Percentiles rank a stretch among this genome's conserved stretches.
These are phyloP conservation scores for Chloromonas sp. DNA, from an alignment of 163 green algal genomes.

Conservation along the genomic window DNA sequence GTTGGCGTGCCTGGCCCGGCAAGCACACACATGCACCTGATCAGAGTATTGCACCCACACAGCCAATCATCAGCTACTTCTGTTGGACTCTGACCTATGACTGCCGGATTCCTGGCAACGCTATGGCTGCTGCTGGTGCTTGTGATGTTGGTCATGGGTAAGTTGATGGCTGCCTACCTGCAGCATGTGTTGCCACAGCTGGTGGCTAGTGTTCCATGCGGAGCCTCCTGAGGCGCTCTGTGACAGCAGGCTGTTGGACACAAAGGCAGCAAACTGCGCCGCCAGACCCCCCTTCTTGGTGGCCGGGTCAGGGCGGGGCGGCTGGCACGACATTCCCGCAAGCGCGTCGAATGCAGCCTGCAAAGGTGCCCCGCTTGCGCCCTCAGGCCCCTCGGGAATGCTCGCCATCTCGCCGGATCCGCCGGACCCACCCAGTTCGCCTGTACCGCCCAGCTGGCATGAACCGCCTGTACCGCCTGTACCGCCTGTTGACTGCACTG, in stretches of 20 bases:
- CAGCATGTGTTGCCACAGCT: slow-evolving; percentile 12
- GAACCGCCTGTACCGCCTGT: no score
- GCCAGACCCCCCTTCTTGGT: slow-evolving; percentile 20
- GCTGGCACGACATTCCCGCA: neutral
- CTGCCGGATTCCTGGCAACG: no score
- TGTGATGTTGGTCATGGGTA: no score
- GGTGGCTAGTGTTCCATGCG: slow-evolving; percentile 3
- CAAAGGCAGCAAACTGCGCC: slow-evolving; percentile 18
- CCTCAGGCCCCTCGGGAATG: neutral
- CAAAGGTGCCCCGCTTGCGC: neutral
- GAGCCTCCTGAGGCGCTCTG: slow-evolving; percentile 17
- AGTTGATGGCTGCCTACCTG: slow-evolving; percentile 1
- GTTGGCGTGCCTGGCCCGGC: no score
- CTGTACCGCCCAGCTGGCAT: no score
- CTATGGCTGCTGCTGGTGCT: no score
- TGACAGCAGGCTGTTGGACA: slow-evolving; percentile 10
- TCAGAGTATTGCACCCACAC: no score
- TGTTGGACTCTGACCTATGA: no score
- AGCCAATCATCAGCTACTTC: no score
- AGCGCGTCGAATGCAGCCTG: neutral
- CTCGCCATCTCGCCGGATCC: neutral
- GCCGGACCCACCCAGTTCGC: no score
- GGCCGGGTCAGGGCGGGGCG: neutral
- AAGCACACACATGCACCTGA: no score
- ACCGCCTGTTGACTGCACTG: no score